Percentiles rank a stretch among this genome's conserved stretches.
Conservation (phyloP, 768 basidiomycete genomes). For the Suillus subluteus region DNA sequence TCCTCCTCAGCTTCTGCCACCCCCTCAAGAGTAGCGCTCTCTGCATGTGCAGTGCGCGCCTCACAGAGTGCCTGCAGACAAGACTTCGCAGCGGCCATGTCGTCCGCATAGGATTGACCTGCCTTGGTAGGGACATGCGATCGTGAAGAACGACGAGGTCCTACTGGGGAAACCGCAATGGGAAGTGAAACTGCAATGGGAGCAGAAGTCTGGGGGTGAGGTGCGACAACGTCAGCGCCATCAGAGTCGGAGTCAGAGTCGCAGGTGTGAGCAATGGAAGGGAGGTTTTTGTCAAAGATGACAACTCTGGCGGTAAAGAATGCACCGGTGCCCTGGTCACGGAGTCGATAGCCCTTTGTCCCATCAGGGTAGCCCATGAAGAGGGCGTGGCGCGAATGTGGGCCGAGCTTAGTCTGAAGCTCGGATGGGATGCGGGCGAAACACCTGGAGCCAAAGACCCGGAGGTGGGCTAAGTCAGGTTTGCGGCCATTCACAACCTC, state of each 20-base stretch:
- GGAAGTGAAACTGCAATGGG: too few relatives aligned
- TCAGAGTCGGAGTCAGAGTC: neutral
- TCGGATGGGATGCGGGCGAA: slow-evolving; percentile 17
- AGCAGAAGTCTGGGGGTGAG: too few relatives aligned
- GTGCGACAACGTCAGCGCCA: fast-evolving
- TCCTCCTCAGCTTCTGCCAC: too few relatives aligned
- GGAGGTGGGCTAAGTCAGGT: slow-evolving; percentile 8
- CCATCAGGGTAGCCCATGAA: slow-evolving; percentile 9
- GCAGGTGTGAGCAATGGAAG: neutral
- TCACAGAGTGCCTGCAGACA: too few relatives aligned
- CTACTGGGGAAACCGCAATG: too few relatives aligned
- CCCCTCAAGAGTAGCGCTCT: too few relatives aligned
- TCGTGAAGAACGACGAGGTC: too few relatives aligned
- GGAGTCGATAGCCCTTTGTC: slow-evolving; percentile 17
- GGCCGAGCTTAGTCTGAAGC: slow-evolving; percentile 4
- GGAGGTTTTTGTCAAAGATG: neutral
- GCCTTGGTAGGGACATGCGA: too few relatives aligned
- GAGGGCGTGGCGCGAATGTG: slow-evolving; percentile 13
- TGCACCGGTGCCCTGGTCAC: neutral
- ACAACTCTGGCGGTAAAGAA: slow-evolving; percentile 10
- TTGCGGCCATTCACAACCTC: slow-evolving; percentile 14
- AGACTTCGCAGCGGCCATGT: too few relatives aligned
- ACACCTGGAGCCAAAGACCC: slow-evolving; percentile 22
- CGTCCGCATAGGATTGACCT: too few relatives aligned
- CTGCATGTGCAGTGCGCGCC: too few relatives aligned